These are phyloP conservation scores for Fragaria vesca DNA, from an alignment of 306 rosid species.

Conservation along the genomic window DNA sequence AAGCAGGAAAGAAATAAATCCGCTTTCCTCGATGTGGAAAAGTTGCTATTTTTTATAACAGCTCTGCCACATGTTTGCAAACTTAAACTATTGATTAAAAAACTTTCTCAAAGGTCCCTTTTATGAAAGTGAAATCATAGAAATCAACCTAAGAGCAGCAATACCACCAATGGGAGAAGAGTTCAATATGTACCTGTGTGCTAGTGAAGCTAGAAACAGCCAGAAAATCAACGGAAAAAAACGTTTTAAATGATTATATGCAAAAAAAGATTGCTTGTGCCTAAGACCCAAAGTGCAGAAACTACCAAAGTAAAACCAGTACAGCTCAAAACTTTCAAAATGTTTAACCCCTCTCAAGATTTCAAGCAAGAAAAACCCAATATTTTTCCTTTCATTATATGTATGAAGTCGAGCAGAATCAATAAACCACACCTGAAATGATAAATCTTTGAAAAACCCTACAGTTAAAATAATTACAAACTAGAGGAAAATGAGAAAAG, in stretches of 20 bases:
- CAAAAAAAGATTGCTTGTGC: neutral
- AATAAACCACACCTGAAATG: neutral
- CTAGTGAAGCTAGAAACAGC: neutral
- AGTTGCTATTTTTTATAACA: conserved; percentile 19
- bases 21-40: conserved; percentile 8
- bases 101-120: conserved; percentile 38
- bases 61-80: conserved; percentile 24
- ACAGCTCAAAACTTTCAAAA: neutral
- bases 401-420: neutral
- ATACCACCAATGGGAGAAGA: conserved; percentile 15
- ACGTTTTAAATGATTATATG: no score
- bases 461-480: neutral
- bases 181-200: neutral
- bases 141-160: conserved; percentile 12
- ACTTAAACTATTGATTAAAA: conserved; percentile 15
- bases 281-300: neutral
- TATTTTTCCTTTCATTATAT: neutral
- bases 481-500: neutral
- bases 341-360: neutral
- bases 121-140: conserved; percentile 36
- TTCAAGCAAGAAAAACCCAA: conserved; percentile 4
- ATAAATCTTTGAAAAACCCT: neutral
- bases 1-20: conserved; percentile 21
- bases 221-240: neutral
- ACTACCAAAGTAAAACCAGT: neutral